Evolutionary conservation across 768 basidiomycete species (phyloP).

Genomic region (Boletus sensibilis): DNA sequence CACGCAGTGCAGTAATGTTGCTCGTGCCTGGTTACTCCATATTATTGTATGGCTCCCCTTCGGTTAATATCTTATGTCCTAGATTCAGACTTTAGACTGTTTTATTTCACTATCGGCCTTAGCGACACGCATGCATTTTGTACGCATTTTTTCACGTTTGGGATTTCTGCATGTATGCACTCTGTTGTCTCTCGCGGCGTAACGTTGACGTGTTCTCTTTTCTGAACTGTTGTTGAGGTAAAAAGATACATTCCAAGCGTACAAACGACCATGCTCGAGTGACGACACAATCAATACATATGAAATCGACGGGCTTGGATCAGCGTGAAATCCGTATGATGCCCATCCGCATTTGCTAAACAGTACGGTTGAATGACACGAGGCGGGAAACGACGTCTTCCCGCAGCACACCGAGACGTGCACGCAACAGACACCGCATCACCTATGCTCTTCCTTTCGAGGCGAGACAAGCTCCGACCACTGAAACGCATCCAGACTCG

Average conservation of each 20-base stretch:
- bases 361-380: conserved; percentile 7
- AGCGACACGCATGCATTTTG: conserved; percentile 21
- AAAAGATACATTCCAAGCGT: neutral
- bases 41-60: conserved; percentile 6
- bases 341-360: neutral
- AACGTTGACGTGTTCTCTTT: neutral
- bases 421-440: neutral
- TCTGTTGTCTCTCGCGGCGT: neutral
- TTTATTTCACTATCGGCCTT: conserved; percentile 10
- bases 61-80: conserved; percentile 15
- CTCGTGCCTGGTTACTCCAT: neutral
- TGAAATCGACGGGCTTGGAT: neutral
- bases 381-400: neutral
- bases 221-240: neutral
- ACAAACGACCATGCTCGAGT: conserved; percentile 5
- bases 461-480: conserved; percentile 35
- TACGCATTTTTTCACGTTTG: conserved; percentile 17
- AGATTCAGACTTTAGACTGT: conserved; percentile 31
- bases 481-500: conserved; percentile 33
- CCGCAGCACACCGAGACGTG: neutral
- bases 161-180: conserved; percentile 19
- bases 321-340: neutral
- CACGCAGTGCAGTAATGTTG: conserved; percentile 11
- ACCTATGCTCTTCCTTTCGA: conserved; percentile 28
- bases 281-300: conserved; percentile 7